Conservation (phyloP, 2,329 filamentous ascomycete genomes). For the Zopfia rhizophila region DNA sequence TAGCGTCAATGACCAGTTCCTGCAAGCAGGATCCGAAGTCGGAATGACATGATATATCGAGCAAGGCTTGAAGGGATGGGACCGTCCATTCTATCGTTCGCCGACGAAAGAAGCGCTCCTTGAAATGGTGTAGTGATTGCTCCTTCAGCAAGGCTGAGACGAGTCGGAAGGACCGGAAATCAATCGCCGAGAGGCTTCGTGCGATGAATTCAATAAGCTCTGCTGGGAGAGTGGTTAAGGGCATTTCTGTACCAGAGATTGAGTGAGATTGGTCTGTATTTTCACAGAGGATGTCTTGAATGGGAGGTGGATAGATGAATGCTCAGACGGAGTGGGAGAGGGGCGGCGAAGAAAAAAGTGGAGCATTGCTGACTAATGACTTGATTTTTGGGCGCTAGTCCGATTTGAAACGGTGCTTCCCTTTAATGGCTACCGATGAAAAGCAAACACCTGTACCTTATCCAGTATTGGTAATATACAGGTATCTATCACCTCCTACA, state of each 20-base stretch:
- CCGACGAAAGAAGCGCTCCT: slow-evolving; percentile 33
- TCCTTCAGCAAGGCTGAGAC: slow-evolving; percentile 24
- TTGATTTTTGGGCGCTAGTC: too few species aligned
- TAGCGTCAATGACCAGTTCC: slow-evolving; percentile 38
- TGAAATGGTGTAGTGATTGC: slow-evolving; percentile 31
- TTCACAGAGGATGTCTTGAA: background rate
- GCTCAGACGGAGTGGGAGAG: too few species aligned
- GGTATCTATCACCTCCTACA: too few species aligned
- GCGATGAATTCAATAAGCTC: slow-evolving; percentile 37
- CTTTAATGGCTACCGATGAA: too few species aligned
- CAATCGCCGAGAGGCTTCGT: slow-evolving; percentile 26
- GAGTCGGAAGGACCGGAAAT: slow-evolving; percentile 33
- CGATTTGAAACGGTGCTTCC: too few species aligned
- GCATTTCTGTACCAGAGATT: slow-evolving; percentile 2
- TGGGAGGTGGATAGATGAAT: slow-evolving; percentile 2
- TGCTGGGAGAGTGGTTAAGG: slow-evolving; percentile 27
- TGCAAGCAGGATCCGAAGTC: slow-evolving; percentile 28
- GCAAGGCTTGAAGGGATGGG: slow-evolving; percentile 23
- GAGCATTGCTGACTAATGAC: too few species aligned
- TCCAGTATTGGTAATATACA: too few species aligned
- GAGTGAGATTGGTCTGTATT: background rate
- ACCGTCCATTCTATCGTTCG: slow-evolving; percentile 30
- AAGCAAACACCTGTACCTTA: too few species aligned
- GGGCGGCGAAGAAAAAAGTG: too few species aligned
- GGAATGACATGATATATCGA: slow-evolving; percentile 26